phyloP scores from a whole-genome alignment of 2,329 filamentous ascomycete genomes.

The Ophiostoma angusticollis region DNA sequence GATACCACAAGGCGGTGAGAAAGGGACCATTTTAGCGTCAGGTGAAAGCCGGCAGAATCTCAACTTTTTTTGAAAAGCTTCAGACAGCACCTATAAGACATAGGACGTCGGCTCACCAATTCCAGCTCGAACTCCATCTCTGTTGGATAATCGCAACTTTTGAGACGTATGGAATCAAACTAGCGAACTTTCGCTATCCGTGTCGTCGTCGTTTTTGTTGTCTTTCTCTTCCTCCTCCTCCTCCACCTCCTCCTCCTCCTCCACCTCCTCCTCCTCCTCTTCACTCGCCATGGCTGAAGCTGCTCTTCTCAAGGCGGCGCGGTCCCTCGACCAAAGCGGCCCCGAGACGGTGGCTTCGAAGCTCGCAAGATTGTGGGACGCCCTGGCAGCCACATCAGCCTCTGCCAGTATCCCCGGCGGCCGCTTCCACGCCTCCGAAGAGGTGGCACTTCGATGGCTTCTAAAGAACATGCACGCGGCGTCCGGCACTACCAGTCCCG shows the following conservation, averaged over 20 bases:
- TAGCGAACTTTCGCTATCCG: too few relatives aligned
- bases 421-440: conserved; percentile 40
- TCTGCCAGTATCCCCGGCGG: conserved; percentile 21
- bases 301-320: conserved; percentile 37
- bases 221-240: too few relatives aligned
- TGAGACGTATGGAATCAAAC: too few relatives aligned
- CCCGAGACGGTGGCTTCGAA: conserved; percentile 32
- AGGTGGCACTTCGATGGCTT: conserved; percentile 48
- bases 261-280: neutral
- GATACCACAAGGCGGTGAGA: too few relatives aligned
- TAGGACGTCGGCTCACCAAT: too few relatives aligned
- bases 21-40: too few relatives aligned
- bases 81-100: too few relatives aligned
- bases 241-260: too few relatives aligned
- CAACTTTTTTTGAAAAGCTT: too few relatives aligned
- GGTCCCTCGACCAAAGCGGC: conserved; percentile 41
- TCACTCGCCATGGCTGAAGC: conserved; percentile 8
- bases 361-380: conserved; percentile 35
- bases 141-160: too few relatives aligned
- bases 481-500: conserved; percentile 23
- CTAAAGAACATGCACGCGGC: conserved; percentile 46
- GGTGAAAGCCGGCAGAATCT: too few relatives aligned
- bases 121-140: too few relatives aligned
- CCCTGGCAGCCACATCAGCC: conserved; percentile 28
- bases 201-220: neutral